phyloP scores from a whole-genome alignment of 768 basidiomycete species.

The Trametes cingulata region DNA sequence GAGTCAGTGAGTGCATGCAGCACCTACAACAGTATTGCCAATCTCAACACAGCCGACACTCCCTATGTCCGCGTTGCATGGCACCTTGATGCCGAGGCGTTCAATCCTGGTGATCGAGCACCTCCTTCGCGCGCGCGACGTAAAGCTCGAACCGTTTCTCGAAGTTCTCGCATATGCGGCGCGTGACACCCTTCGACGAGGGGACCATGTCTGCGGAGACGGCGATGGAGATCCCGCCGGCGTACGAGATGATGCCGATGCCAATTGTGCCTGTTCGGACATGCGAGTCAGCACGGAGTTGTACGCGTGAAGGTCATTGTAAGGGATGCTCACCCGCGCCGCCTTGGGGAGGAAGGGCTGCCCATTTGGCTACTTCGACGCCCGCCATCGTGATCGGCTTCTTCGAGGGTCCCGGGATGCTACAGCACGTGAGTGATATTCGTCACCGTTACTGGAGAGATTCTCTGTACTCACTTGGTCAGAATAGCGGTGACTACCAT shows the following conservation, averaged over 20 bases:
- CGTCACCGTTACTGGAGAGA: background rate
- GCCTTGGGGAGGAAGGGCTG: conserved; percentile 26
- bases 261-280: conserved; percentile 23
- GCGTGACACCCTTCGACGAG: conserved; percentile 20
- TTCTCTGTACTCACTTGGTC: conserved; percentile 20
- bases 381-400: conserved; percentile 23
- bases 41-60: too few species aligned
- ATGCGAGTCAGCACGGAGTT: background rate
- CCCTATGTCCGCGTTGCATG: too few species aligned
- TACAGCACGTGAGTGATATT: background rate
- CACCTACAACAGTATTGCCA: too few species aligned
- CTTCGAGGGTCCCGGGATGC: conserved; percentile 27
- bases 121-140: conserved; percentile 24
- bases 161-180: conserved; percentile 24
- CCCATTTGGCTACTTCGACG: conserved; percentile 25
- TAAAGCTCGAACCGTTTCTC: conserved; percentile 27
- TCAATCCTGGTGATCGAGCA: conserved; percentile 22
- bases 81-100: background rate
- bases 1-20: too few species aligned
- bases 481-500: conserved; percentile 22
- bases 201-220: conserved; percentile 27
- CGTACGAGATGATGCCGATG: conserved; percentile 30
- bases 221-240: conserved; percentile 26
- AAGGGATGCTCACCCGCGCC: conserved; percentile 22
- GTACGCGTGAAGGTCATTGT: background rate